Conservation (phyloP, 1,139 yeast species). For the Zygosaccharomyces sapae region DNA sequence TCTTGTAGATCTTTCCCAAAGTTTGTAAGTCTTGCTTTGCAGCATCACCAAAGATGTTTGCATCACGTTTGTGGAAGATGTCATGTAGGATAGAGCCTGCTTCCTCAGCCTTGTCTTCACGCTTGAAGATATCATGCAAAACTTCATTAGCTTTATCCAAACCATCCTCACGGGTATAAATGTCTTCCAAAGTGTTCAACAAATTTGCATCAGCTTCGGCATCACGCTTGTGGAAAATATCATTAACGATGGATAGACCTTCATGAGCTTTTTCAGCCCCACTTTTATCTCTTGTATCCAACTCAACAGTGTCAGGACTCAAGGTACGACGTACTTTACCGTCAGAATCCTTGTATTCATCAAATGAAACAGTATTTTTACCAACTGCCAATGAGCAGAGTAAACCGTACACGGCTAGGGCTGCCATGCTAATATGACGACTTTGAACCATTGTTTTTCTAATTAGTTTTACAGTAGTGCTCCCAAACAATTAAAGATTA, state of each 20-base stretch:
- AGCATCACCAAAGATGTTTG: not conserved
- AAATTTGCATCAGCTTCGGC: not conserved
- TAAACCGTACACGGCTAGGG: slow-evolving; percentile 5
- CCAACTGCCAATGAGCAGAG: slow-evolving; percentile 3
- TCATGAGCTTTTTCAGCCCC: slow-evolving; percentile 4
- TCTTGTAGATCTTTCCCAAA: not conserved
- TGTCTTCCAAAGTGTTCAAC: not conserved
- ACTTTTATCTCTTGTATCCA: not conserved
- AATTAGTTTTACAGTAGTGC: not conserved
- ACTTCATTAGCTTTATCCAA: not conserved
- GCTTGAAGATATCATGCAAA: not conserved
- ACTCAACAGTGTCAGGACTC: slow-evolving; percentile 3
- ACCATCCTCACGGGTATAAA: not conserved
- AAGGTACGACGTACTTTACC: slow-evolving; percentile 9
- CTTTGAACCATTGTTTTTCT: not conserved
- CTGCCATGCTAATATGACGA: slow-evolving; percentile 1
- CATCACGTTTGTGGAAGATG: not conserved
- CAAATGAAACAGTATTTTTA: slow-evolving; percentile 13
- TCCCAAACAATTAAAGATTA: not conserved
- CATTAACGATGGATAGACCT: not conserved
- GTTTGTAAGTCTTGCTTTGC: no score
- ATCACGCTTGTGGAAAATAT: slow-evolving; percentile 3
- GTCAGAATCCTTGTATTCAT: slow-evolving; percentile 10
- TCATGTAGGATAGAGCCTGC: not conserved
- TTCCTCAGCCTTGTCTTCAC: not conserved